phyloP scores from a whole-genome alignment of 352 stramenopile species.

The Globisporangium canariense region DNA sequence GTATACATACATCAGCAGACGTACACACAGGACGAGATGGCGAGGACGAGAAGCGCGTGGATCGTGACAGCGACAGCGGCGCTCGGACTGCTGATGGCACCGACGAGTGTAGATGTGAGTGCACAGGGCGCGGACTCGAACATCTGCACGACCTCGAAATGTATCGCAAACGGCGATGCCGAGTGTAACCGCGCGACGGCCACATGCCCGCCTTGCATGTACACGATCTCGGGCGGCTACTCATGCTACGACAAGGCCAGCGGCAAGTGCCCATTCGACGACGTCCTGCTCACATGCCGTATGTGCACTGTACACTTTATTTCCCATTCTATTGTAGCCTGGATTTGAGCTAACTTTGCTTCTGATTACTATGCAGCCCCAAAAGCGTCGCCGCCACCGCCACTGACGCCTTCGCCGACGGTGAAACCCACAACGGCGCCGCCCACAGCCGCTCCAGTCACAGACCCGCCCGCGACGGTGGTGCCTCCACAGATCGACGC shows the following conservation, averaged over 20 bases:
- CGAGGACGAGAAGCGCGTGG: background rate
- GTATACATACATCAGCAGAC: background rate
- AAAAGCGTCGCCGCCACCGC: slow-evolving; percentile 3
- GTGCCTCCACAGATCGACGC: slow-evolving; percentile 15
- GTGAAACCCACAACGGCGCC: background rate
- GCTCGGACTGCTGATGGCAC: background rate
- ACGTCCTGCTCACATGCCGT: slow-evolving; percentile 30
- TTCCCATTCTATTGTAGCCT: too few species aligned
- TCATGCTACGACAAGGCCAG: slow-evolving; percentile 64
- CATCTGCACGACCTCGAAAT: slow-evolving; percentile 42
- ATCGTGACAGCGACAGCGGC: background rate
- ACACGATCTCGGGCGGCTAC: slow-evolving; percentile 54
- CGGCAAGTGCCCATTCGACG: slow-evolving; percentile 35
- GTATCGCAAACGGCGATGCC: slow-evolving; percentile 54
- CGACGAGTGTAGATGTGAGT: background rate
- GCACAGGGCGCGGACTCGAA: slow-evolving; percentile 15
- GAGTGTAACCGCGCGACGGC: slow-evolving; percentile 39
- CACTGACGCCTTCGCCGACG: slow-evolving; percentile 1
- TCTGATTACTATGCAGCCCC: slow-evolving; percentile 4
- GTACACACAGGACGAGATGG: background rate
- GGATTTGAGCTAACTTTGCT: background rate
- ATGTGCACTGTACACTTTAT: slow-evolving; percentile 8
- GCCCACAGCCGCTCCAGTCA: background rate
- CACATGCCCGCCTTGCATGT: slow-evolving; percentile 63
- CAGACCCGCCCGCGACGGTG: slow-evolving; percentile 11